These are phyloP conservation scores for Backusella australiensis DNA, from an alignment of 192 early-diverging fungal genomes.

Conservation along the genomic window DNA sequence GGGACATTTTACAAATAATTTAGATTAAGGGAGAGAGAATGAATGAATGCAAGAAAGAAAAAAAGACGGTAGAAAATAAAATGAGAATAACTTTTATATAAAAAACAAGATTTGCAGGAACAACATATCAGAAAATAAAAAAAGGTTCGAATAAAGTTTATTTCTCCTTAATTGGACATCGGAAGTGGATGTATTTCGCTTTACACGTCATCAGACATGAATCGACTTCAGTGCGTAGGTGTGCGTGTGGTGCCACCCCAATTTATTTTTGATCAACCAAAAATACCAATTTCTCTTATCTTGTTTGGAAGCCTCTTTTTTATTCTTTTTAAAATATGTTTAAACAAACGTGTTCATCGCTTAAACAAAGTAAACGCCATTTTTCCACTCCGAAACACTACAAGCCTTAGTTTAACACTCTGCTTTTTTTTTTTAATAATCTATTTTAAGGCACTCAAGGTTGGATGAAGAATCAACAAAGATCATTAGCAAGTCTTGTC, in stretches of 20 bases:
- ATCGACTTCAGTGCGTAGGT: not conserved
- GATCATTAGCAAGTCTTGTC: constrained; percentile 21
- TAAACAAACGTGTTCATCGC: not conserved
- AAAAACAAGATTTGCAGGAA: not conserved
- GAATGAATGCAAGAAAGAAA: not conserved
- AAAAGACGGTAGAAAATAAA: not conserved
- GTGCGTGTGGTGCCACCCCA: not conserved
- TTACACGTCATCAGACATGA: not conserved
- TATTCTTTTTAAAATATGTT: not conserved
- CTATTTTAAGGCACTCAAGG: not conserved
- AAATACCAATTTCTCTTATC: not conserved
- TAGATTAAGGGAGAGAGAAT: not conserved
- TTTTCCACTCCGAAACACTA: not conserved
- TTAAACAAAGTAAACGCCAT: not conserved
- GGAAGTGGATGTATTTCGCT: not conserved
- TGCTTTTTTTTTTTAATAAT: too few species aligned
- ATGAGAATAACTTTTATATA: not conserved
- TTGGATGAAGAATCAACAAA: constrained; percentile 7
- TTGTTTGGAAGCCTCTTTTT: not conserved
- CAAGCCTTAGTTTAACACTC: not conserved
- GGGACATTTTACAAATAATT: not conserved
- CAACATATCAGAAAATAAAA: too few species aligned
- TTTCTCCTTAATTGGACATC: not conserved
- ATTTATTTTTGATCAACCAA: not conserved
- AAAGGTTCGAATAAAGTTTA: not conserved